Conservation (phyloP, 2,329 filamentous ascomycete genomes). For the Fusarium concolor region DNA sequence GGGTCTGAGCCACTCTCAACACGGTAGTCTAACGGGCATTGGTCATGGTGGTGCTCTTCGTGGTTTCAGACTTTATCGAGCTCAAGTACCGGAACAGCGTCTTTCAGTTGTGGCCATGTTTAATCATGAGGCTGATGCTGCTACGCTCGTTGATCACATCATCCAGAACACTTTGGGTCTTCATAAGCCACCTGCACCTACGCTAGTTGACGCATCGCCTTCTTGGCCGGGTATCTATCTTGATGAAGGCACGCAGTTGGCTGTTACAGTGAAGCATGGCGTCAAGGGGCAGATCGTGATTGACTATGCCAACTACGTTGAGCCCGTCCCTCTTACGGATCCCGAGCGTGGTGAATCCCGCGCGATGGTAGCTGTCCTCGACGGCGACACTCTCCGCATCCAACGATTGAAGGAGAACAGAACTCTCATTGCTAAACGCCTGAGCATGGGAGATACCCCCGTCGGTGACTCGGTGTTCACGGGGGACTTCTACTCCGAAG, state of each 20-base stretch:
- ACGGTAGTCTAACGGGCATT: slow-evolving; percentile 16
- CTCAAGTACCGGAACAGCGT: slow-evolving; percentile 27
- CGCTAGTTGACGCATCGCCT: slow-evolving; percentile 5
- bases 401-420: slow-evolving; percentile 32
- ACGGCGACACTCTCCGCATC: slow-evolving; percentile 15
- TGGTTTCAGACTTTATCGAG: slow-evolving; percentile 26
- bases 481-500: slow-evolving; percentile 28
- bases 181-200: slow-evolving; percentile 12
- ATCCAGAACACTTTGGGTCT: slow-evolving; percentile 15
- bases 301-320: slow-evolving; percentile 29
- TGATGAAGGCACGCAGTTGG: slow-evolving; percentile 27
- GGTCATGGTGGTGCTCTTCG: slow-evolving; percentile 30
- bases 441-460: not conserved
- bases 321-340: slow-evolving; percentile 25
- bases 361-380: slow-evolving; percentile 15
- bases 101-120: slow-evolving; percentile 31
- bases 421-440: slow-evolving; percentile 11
- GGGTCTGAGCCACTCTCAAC: slow-evolving; percentile 14
- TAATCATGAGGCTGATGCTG: slow-evolving; percentile 31
- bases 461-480: slow-evolving; percentile 6
- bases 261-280: slow-evolving; percentile 14
- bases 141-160: slow-evolving; percentile 11
- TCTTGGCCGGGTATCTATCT: slow-evolving; percentile 26
- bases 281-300: slow-evolving; percentile 19
- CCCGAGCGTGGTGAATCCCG: slow-evolving; percentile 17